Conservation (phyloP, 2,329 filamentous ascomycete genomes). For the Aciculosporium take region DNA sequence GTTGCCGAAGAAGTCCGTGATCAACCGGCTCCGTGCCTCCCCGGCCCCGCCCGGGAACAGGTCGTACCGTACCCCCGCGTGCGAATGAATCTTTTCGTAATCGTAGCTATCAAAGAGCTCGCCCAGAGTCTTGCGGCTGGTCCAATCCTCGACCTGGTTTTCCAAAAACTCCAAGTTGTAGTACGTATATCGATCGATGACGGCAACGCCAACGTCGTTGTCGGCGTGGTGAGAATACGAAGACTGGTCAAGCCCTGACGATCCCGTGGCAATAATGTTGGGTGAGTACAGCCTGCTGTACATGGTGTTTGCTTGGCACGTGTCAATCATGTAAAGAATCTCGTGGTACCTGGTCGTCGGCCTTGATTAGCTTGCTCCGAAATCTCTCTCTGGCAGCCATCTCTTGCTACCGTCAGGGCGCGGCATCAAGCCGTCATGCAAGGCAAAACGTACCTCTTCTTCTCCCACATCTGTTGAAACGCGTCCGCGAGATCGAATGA, state of each 20-base stretch:
- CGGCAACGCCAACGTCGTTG: slow-evolving; percentile 92
- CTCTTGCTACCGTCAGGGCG: neutral
- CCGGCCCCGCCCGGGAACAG: slow-evolving; percentile 77
- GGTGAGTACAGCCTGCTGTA: slow-evolving; percentile 96
- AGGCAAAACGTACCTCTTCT: slow-evolving; percentile 64
- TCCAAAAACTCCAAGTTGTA: slow-evolving; percentile 97
- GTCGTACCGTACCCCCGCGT: slow-evolving; percentile 86
- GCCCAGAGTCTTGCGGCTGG: slow-evolving; percentile 77
- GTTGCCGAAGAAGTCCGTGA: slow-evolving; percentile 97
- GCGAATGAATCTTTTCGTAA: slow-evolving; percentile 82
- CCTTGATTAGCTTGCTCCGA: neutral
- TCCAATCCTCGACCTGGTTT: slow-evolving; percentile 71
- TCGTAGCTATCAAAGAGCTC: slow-evolving; percentile 96
- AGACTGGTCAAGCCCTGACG: slow-evolving; percentile 85
- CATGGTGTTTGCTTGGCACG: slow-evolving; percentile 98
- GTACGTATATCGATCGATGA: slow-evolving; percentile 97
- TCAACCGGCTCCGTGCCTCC: slow-evolving; percentile 60
- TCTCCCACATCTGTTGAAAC: slow-evolving; percentile 99
- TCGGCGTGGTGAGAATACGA: slow-evolving; percentile 97
- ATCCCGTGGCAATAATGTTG: slow-evolving; percentile 97
- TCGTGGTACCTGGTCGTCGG: slow-evolving; percentile 61
- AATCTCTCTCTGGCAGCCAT: too few relatives aligned
- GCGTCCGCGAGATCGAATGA: slow-evolving; percentile 93
- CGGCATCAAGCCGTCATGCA: neutral
- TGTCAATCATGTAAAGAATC: slow-evolving; percentile 99